These are phyloP conservation scores for Aquanectria penicillioides DNA, from an alignment of 2,329 filamentous ascomycete species.

Conservation along the genomic window DNA sequence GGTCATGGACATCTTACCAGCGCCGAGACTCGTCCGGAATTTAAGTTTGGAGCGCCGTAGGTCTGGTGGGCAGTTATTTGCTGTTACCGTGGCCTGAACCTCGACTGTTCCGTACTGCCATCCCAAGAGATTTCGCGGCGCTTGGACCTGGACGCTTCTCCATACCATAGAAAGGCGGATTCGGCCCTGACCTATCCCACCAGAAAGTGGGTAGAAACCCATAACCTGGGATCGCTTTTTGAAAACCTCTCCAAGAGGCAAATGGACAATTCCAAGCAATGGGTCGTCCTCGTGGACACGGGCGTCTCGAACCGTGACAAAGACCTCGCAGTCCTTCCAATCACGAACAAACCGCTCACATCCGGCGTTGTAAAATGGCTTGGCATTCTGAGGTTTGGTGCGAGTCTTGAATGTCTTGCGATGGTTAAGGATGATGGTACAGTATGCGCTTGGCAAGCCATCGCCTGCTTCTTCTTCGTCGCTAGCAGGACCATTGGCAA, in stretches of 20 bases:
- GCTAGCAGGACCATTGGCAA: constrained; percentile 56
- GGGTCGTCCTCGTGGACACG: constrained; percentile 76
- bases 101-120: constrained; percentile 80
- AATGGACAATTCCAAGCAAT: constrained; percentile 75
- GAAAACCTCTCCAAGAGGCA: constrained; percentile 72
- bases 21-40: constrained; percentile 65
- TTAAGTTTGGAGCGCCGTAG: constrained; percentile 65
- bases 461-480: constrained; percentile 71
- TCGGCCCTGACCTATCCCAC: constrained; percentile 78
- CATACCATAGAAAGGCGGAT: constrained; percentile 78
- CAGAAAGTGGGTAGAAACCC: constrained; percentile 72
- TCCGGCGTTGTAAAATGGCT: constrained; percentile 82
- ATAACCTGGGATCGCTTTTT: constrained; percentile 71
- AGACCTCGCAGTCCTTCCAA: constrained; percentile 73
- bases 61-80: constrained; percentile 56
- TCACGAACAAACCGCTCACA: constrained; percentile 78
- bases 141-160: constrained; percentile 72
- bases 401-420: constrained; percentile 75
- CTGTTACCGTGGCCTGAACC: constrained; percentile 61
- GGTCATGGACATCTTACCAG: constrained; percentile 66
- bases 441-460: constrained; percentile 75
- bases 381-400: constrained; percentile 81
- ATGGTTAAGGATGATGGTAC: constrained; percentile 79
- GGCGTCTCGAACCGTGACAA: constrained; percentile 73
- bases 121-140: constrained; percentile 67